These are phyloP conservation scores for Solanum etuberosum DNA, from an alignment of 257 asterid genomes.

Conservation along the genomic window DNA sequence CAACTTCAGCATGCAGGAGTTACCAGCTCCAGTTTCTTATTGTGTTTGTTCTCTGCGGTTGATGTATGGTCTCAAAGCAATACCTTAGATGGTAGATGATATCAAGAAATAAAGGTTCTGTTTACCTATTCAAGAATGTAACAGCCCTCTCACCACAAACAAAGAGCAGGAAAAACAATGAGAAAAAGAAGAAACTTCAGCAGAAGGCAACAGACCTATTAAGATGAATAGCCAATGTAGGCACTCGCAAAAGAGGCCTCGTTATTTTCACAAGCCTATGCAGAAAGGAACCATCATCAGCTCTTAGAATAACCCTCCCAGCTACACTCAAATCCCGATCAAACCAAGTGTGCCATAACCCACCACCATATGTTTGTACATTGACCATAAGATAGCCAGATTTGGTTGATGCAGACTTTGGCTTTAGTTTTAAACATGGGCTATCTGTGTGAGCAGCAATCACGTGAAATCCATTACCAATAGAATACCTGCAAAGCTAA, in stretches of 20 bases:
- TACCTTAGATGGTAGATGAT: not conserved
- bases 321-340: constrained; percentile 94
- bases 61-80: not conserved
- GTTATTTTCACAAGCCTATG: constrained; percentile 86
- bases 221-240: constrained; percentile 95
- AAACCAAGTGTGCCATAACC: constrained; percentile 99
- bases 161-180: not conserved
- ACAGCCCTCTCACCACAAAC: not conserved
- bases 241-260: constrained; percentile 87
- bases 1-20: not conserved
- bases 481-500: constrained; percentile 72
- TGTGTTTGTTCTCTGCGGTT: not conserved
- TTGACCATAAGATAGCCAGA: constrained; percentile 92
- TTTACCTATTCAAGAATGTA: not conserved
- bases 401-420: constrained; percentile 75
- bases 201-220: constrained; percentile 42
- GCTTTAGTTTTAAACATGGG: constrained; percentile 97
- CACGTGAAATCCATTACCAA: constrained; percentile 80
- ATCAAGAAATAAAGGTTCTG: not conserved
- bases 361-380: constrained; percentile 94
- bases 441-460: constrained; percentile 99
- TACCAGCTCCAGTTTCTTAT: not conserved
- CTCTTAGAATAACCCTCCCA: constrained; percentile 84
- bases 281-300: constrained; percentile 67
- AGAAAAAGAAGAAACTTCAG: not conserved